phyloP scores from a whole-genome alignment of 176 grass and related monocot genomes.

The Phyllostachys edulis region DNA sequence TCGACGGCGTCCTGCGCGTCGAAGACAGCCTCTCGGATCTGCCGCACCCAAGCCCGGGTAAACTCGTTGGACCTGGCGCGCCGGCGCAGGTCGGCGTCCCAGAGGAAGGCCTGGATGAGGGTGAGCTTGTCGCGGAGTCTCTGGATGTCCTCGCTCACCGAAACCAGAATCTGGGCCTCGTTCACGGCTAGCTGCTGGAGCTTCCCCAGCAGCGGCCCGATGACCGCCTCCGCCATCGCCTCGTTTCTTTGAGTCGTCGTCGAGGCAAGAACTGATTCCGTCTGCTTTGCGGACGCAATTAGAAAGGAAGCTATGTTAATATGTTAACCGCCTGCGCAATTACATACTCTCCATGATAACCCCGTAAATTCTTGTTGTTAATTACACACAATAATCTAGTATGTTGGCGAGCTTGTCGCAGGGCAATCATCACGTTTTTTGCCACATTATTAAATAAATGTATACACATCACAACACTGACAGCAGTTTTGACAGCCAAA shows the following conservation, averaged over 20 bases:
- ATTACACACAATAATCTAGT: background rate
- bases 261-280: no score
- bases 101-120: background rate
- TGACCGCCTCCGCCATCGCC: background rate
- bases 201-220: background rate
- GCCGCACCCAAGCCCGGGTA: no score
- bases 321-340: no score
- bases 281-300: no score
- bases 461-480: background rate
- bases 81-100: no score
- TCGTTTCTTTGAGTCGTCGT: no score
- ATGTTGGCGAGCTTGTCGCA: background rate
- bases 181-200: background rate
- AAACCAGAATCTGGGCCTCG: background rate
- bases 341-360: no score
- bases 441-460: background rate
- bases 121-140: background rate
- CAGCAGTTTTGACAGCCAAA: background rate
- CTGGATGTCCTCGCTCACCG: background rate
- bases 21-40: no score
- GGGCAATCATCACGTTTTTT: background rate
- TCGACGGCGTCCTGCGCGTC: no score
- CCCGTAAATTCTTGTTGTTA: background rate
- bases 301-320: no score
- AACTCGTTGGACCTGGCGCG: no score